Percentiles rank a stretch among this genome's conserved stretches.
Evolutionary conservation across 169 alveolate genomes (phyloP).

Genomic region (Plasmodium falciparum): DNA sequence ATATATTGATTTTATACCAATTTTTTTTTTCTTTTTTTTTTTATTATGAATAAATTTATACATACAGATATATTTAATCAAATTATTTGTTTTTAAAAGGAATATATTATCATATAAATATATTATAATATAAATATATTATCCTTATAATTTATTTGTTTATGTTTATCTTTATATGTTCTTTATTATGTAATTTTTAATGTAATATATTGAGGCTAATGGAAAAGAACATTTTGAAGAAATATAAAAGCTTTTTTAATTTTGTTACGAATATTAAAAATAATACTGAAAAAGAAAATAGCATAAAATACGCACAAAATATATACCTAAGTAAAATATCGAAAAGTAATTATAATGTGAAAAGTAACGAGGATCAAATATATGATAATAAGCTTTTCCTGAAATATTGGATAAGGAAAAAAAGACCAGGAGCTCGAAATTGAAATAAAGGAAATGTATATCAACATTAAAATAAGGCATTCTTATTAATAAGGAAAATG

Average conservation of each 20-base stretch:
- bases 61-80: too few relatives aligned
- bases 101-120: too few relatives aligned
- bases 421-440: conserved; percentile 75
- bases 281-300: conserved; percentile 44
- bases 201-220: neutral
- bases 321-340: conserved; percentile 53
- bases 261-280: conserved; percentile 54
- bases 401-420: conserved; percentile 71
- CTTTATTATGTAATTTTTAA: too few relatives aligned
- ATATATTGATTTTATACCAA: too few relatives aligned
- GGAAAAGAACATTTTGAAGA: conserved; percentile 65
- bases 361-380: conserved; percentile 29
- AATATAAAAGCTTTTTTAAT: conserved; percentile 47
- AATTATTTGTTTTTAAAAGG: too few relatives aligned
- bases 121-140: too few relatives aligned
- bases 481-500: too few relatives aligned
- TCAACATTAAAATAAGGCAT: neutral
- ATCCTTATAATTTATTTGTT: too few relatives aligned
- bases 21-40: too few relatives aligned
- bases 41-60: too few relatives aligned
- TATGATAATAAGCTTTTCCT: conserved; percentile 73
- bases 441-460: conserved; percentile 4
- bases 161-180: too few relatives aligned
- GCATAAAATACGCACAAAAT: conserved; percentile 23
- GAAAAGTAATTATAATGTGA: conserved; percentile 69